Percentiles rank a stretch among this genome's conserved stretches.
phyloP scores from a whole-genome alignment of 2,329 filamentous ascomycete genomes.

The Cadophora malorum region DNA sequence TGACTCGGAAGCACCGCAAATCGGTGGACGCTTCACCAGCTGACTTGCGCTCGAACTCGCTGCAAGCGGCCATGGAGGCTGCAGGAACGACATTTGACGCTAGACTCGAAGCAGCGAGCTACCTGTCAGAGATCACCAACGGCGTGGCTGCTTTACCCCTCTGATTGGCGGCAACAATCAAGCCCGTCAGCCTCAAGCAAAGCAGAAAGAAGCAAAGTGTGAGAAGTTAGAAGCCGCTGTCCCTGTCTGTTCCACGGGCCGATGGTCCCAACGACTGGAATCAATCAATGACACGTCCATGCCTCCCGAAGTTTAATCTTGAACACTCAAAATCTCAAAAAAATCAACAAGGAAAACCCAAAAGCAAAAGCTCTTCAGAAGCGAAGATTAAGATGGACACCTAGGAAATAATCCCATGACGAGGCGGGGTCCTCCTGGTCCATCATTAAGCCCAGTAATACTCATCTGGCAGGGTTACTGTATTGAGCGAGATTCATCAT shows the following conservation, averaged over 20 bases:
- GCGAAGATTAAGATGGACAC: background rate
- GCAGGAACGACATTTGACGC: background rate
- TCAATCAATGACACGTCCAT: background rate
- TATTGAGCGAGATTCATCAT: slow-evolving; percentile 22
- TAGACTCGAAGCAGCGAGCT: slow-evolving; percentile 9
- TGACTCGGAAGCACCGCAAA: slow-evolving; percentile 21
- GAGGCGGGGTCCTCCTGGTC: slow-evolving; percentile 8
- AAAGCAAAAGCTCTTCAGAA: background rate
- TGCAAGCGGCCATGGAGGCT: background rate
- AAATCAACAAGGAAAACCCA: background rate
- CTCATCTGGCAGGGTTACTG: slow-evolving; percentile 1
- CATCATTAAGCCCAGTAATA: slow-evolving; percentile 9
- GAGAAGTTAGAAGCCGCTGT: background rate
- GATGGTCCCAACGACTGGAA: slow-evolving; percentile 3
- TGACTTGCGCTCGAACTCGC: background rate
- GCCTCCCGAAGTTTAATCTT: background rate
- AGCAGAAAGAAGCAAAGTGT: slow-evolving; percentile 7
- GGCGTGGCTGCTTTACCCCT: slow-evolving; percentile 2
- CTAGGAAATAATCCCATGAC: background rate
- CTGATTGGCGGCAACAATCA: slow-evolving; percentile 9
- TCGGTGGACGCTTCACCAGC: slow-evolving; percentile 20
- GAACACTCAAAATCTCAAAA: background rate
- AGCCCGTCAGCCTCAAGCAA: slow-evolving; percentile 17
- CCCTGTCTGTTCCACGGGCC: slow-evolving; percentile 6
- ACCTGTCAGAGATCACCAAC: slow-evolving; percentile 19